These are phyloP conservation scores for Moringa oleifera DNA, from an alignment of 345 rosid species.

Conservation along the genomic window DNA sequence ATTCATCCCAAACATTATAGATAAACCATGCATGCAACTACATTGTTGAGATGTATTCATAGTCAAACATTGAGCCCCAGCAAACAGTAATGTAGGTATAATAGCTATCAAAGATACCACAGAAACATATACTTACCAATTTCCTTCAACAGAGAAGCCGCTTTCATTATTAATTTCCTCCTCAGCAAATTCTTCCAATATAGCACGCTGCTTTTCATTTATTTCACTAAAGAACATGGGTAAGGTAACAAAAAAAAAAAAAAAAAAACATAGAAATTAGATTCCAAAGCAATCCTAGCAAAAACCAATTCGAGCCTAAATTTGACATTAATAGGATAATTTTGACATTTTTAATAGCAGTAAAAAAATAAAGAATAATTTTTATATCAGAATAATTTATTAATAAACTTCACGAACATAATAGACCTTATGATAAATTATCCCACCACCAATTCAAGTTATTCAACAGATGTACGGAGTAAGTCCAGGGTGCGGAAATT, in stretches of 20 bases:
- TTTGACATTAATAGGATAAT: too few relatives aligned
- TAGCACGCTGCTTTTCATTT: constrained; percentile 70
- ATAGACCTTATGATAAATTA: too few relatives aligned
- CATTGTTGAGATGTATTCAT: neutral
- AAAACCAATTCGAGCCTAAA: neutral
- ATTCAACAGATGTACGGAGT: too few relatives aligned
- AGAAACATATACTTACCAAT: constrained; percentile 44
- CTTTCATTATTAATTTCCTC: constrained; percentile 69
- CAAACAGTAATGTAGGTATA: constrained; percentile 6
- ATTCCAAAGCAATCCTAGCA: neutral
- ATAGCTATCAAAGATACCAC: constrained; percentile 4
- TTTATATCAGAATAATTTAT: too few relatives aligned
- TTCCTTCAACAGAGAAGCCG: constrained; percentile 33
- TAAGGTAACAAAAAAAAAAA: constrained; percentile 1
- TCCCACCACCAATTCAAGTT: too few relatives aligned
- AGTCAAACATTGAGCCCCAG: neutral
- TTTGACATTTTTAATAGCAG: too few relatives aligned
- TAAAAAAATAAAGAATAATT: too few relatives aligned
- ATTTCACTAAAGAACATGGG: constrained; percentile 39
- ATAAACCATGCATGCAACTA: neutral
- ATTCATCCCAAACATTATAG: neutral
- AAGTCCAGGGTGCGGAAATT: too few relatives aligned
- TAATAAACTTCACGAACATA: too few relatives aligned
- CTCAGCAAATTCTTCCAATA: constrained; percentile 79
- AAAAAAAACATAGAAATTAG: constrained; percentile 13